Percentiles rank a stretch among this genome's conserved stretches.
These are phyloP conservation scores for Leishmania tropica DNA, from an alignment of 208 protist species.

Conservation along the genomic window DNA sequence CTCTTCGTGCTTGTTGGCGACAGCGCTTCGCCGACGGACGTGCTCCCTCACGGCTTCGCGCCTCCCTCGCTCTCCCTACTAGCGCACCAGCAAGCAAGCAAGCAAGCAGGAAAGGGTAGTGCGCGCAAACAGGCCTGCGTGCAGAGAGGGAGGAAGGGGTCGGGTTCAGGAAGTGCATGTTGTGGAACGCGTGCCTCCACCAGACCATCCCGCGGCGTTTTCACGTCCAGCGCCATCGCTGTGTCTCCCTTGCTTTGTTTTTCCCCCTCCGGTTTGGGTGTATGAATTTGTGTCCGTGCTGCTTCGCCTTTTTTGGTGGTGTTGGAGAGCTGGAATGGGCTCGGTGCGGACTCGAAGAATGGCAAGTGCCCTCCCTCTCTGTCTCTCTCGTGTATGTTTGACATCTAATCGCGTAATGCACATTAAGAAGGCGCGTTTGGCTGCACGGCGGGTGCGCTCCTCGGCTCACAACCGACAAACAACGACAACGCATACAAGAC, in stretches of 20 bases:
- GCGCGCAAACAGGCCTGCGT: background rate
- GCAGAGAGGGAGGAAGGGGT: background rate
- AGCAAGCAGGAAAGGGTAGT: background rate
- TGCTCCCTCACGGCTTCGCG: background rate
- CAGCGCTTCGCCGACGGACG: background rate
- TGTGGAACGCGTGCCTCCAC: background rate
- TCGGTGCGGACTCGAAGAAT: background rate
- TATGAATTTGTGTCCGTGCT: background rate
- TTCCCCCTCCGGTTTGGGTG: background rate
- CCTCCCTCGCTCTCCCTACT: background rate
- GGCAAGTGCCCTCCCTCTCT: background rate
- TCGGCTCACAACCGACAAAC: background rate
- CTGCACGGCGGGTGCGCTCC: background rate
- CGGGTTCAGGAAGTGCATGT: background rate
- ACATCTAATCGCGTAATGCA: background rate
- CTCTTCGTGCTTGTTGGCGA: background rate
- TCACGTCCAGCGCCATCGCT: background rate
- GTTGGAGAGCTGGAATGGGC: background rate
- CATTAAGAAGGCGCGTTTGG: background rate
- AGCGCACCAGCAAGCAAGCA: background rate
- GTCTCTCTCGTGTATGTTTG: background rate
- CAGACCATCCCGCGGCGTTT: background rate
- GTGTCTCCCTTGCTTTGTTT: background rate
- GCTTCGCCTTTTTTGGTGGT: background rate
- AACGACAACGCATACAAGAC: background rate